Base-by-base conservation (phyloP, 306 rosid genomes). In the Cotoneaster glaucophyllus region DNA sequence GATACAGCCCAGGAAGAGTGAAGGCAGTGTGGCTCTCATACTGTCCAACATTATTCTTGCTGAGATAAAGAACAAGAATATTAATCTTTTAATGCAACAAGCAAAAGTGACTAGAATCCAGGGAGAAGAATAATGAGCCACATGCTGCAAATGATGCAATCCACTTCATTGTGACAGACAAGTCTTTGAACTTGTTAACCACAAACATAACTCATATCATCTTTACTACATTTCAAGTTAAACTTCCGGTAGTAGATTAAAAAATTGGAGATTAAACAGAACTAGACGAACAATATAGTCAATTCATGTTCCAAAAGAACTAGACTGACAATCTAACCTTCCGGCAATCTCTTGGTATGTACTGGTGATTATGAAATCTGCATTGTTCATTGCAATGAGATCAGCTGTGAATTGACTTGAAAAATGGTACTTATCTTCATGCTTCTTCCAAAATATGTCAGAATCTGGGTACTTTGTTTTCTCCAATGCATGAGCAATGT, bases 331-430 rank as follows among this genome's bases (percentile, higher is more conserved):
- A 70, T 77, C 96, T 70, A 82, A 90, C 97, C 96, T 78, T 86
- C 97, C 92, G 0, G 98, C 97, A 85, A 92, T 95, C 88, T 95
- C 97, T 77, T 92, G 98, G 85, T 88, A 95, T 63, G 98, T 95
- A 58, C 97, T 92, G 82, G 98, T 92, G 88, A 95, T 92, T 78
- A 92, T 89, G 77, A 95, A 90, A 84, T 92, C 96, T 70, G 98
- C 98, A 85, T 79, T 84, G 64, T 90, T 95, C 97, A 90, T 92
- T 79, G 98, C 96, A 68, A 95, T 85, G 31, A 95, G 81, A 71
- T 95, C 98, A 62, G 98, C 98, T 34, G 97, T 92, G 88, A 92
- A 95, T 73, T 95, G 98, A 76, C 97, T 89, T 66, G 97, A 90
- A 82, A 95, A 95, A 69, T 95, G 98, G 78, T 95, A 95, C 71